Evolutionary conservation across 495 filamentous ascomycete species (phyloP).

Genomic region (Recurvomyces mirabilis): DNA sequence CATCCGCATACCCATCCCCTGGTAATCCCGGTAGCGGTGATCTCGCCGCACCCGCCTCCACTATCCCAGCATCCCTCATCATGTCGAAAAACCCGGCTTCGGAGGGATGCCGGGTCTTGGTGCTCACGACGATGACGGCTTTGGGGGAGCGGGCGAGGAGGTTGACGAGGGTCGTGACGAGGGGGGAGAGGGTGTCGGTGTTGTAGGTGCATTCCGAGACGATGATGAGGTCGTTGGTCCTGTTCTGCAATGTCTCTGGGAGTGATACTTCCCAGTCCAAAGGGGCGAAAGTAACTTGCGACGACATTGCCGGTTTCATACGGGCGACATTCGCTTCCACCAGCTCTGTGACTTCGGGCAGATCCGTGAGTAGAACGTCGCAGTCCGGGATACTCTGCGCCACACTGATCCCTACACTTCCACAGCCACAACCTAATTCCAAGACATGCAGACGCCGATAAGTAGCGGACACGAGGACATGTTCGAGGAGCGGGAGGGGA

Average conservation of each 20-base stretch:
- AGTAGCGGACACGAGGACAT: slow-evolving; percentile 18
- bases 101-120: slow-evolving; percentile 76
- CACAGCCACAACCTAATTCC: slow-evolving; percentile 78
- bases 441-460: slow-evolving; percentile 32
- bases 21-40: slow-evolving; percentile 8
- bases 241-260: slow-evolving; percentile 29
- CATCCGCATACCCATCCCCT: slow-evolving; percentile 16
- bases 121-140: slow-evolving; percentile 55
- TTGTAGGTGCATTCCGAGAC: slow-evolving; percentile 96
- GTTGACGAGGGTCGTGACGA: slow-evolving; percentile 57
- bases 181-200: slow-evolving; percentile 59
- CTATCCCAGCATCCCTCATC: slow-evolving; percentile 50
- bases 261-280: slow-evolving; percentile 64
- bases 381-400: slow-evolving; percentile 44
- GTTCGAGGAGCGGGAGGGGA: slow-evolving; percentile 20
- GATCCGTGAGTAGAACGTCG: slow-evolving; percentile 66
- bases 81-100: slow-evolving; percentile 72
- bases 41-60: slow-evolving; percentile 7
- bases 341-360: slow-evolving; percentile 64
- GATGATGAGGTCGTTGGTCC: slow-evolving; percentile 57
- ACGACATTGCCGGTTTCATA: slow-evolving; percentile 33
- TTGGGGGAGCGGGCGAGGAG: slow-evolving; percentile 42
- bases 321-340: slow-evolving; percentile 42
- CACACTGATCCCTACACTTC: slow-evolving; percentile 68
- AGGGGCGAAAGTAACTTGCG: slow-evolving; percentile 42